Base-by-base conservation (phyloP, 352 stramenopile species). In the Phytophthora idaei region DNA sequence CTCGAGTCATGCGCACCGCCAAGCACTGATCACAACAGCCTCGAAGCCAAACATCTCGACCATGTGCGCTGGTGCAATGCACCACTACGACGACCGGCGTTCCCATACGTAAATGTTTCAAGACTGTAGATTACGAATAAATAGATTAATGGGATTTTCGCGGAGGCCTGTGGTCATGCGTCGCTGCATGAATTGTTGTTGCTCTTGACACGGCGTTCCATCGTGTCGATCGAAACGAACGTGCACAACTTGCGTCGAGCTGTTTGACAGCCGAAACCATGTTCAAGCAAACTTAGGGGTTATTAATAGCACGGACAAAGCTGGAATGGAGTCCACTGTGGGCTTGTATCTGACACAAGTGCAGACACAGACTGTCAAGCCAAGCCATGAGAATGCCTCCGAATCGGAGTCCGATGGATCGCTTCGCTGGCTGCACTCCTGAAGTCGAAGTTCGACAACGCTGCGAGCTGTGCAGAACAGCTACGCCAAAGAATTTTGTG, bases 111-210 rank as follows among this genome's bases (percentile, higher is more conserved):
- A 61, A 48, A 64, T 65, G 59, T 66, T 60, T 65, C 48, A 51
- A 59, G 54, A 73, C 31, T 74, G 66, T 74, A 74, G 61, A 74
- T 39, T 74, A 74, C 55, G 48, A 71, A 67, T 61, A 68, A 69
- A 50, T 74, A 71, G 50, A 71, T 56, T 42, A 62, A 71, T 74
- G 67, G 55, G 61, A 73, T 15, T 29, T 45, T 59, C 52, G 44
- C 50, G 44, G 45, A 67, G 49, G 45, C 45, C 29, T 32, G 36
- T 68, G 52, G 45, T 25, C 37, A 46, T 63, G 65, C 52, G 32
- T 56, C 46, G 39, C 45, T 41, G 28, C 21, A 21, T 21, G 21
- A 21, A 21, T 46, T 51, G 34, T 37, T 59, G 56, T 67, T 39
- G 44, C 10, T 56, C 34, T 48, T 66, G 58, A n/a, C 21, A 39